Percentiles rank a stretch among this genome's conserved stretches.
These are phyloP conservation scores for Shiraia sp. DNA, from an alignment of 2,329 filamentous ascomycete genomes.

Conservation along the genomic window DNA sequence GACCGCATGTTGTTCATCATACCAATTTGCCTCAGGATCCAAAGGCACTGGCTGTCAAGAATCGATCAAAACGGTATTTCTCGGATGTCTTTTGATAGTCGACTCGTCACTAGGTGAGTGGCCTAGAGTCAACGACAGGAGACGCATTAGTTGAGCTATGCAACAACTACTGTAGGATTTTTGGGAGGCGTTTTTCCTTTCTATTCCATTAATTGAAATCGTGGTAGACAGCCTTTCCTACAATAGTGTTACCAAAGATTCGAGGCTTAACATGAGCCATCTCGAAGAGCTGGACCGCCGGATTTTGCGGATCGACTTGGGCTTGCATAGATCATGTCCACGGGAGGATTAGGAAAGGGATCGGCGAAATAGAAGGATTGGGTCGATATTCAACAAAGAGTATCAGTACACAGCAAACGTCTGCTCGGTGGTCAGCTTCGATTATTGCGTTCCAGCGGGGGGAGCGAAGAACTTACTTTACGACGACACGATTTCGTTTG, in stretches of 20 bases:
- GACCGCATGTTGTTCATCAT: slow-evolving; percentile 92
- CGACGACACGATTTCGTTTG: slow-evolving; percentile 14
- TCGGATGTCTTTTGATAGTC: slow-evolving; percentile 41
- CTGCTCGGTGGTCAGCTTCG: background rate
- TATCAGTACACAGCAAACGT: background rate
- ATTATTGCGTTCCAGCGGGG: background rate
- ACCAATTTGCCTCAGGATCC: slow-evolving; percentile 60
- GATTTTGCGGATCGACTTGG: too few species aligned
- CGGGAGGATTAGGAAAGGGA: background rate
- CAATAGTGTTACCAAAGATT: too few species aligned
- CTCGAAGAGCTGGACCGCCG: too few species aligned
- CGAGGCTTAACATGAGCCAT: too few species aligned
- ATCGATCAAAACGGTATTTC: slow-evolving; percentile 55
- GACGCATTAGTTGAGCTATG: slow-evolving; percentile 4
- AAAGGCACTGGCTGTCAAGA: slow-evolving; percentile 49
- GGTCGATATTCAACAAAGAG: too few species aligned
- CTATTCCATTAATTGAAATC: too few species aligned
- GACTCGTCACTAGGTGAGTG: slow-evolving; percentile 4
- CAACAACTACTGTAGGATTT: background rate
- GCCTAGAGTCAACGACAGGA: background rate
- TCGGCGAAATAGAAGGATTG: too few species aligned
- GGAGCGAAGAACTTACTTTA: slow-evolving; percentile 10
- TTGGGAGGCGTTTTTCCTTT: background rate
- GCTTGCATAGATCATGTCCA: too few species aligned
- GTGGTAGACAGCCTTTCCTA: too few species aligned